Evolutionary conservation across 306 rosid species (phyloP).

Genomic region (Castanopsis chinensis): DNA sequence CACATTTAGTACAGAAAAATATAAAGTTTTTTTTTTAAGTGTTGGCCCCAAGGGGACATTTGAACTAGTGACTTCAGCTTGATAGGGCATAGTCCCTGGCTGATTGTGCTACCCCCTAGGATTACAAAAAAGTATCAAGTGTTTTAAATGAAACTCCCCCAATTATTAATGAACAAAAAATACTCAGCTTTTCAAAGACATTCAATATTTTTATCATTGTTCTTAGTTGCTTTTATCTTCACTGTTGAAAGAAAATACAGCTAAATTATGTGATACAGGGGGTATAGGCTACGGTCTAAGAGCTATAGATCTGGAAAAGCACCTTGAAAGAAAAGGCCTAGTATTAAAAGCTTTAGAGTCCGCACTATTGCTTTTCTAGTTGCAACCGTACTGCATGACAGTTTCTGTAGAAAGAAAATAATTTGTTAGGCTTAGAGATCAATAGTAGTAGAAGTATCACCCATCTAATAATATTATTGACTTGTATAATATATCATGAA

Average conservation of each 20-base stretch:
- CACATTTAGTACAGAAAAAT: conserved; percentile 3
- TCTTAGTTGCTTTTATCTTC: not conserved
- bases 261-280: not conserved
- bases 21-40: not conserved
- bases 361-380: conserved; percentile 65
- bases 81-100: no score
- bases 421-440: conserved; percentile 3
- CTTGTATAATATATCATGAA: not conserved
- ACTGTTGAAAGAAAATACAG: not conserved
- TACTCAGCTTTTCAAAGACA: not conserved
- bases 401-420: conserved; percentile 49
- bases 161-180: not conserved
- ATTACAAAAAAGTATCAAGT: not conserved
- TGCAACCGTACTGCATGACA: conserved; percentile 55
- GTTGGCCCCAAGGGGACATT: no score
- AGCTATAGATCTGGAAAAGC: conserved; percentile 10
- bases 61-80: no score
- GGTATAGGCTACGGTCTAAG: not conserved
- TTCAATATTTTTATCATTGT: not conserved
- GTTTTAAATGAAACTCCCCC: not conserved
- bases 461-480: not conserved
- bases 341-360: conserved; percentile 67
- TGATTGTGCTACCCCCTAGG: no score
- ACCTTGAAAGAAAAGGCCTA: conserved; percentile 97
- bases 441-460: not conserved